Evolutionary conservation across 2,329 filamentous ascomycete genomes (phyloP).

Genomic region (Monosporascus sp.): DNA sequence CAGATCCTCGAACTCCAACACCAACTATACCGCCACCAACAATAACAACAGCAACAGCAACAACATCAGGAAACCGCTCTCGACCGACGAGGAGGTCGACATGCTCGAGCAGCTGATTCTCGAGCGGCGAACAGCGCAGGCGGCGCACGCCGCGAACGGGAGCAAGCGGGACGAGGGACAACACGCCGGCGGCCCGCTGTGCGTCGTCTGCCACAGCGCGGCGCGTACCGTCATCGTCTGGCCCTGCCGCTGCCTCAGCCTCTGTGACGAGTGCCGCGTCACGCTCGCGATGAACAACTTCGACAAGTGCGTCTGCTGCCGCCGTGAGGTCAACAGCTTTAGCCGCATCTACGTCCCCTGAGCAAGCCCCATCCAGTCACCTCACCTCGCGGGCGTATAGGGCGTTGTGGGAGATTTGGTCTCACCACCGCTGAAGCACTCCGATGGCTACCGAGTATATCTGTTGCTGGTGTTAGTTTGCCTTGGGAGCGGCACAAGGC

Average conservation of each 20-base stretch:
- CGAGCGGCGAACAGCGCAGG: conserved; percentile 36
- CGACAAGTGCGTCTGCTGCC: conserved; percentile 90
- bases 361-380: conserved; percentile 3
- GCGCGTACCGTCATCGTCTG: conserved; percentile 87
- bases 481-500: too few species aligned
- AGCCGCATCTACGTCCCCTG: conserved; percentile 85
- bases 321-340: conserved; percentile 82
- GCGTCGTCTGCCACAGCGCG: conserved; percentile 87
- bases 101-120: conserved; percentile 57
- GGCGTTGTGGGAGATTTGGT: too few species aligned
- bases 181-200: conserved; percentile 66
- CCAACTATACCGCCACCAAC: conserved; percentile 10
- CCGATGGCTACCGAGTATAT: too few species aligned
- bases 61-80: conserved; percentile 31
- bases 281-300: conserved; percentile 96
- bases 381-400: too few species aligned
- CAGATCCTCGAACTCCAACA: conserved; percentile 28
- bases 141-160: conserved; percentile 15
- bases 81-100: conserved; percentile 54
- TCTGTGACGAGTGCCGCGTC: conserved; percentile 93
- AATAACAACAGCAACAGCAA: background rate
- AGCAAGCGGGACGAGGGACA: conserved; percentile 5
- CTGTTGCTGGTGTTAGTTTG: background rate
- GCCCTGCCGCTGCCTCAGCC: conserved; percentile 90
- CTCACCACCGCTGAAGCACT: too few species aligned